Base-by-base conservation (phyloP, 345 rosid genomes). In the Conringia planisiliqua region DNA sequence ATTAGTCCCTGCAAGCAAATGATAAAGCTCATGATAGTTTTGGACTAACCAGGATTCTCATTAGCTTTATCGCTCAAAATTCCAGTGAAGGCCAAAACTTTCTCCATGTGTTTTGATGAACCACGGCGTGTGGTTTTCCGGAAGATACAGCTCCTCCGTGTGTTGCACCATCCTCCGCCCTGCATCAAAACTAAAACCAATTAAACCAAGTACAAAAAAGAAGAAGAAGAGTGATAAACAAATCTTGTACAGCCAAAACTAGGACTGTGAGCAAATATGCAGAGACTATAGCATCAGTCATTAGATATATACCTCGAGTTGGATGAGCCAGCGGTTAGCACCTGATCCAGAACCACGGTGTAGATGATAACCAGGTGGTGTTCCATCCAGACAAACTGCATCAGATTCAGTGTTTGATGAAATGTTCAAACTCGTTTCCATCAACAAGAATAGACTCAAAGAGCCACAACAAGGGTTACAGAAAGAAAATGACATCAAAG, bases 151-250 rank as follows among this genome's bases (percentile, higher is more conserved):
- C n/a, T 86, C 70, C 76, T 82, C 6, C 81, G 65, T 61, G 79
- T 78, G 71, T 86, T 79, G 74, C 97, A 91, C 98, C 96, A 94
- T 72, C 97, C 96, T 52, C 98, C 98, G 36, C 98, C 97, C 98
- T 91, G 58, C 62, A 76, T 40, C 70, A 33, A n/a, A 47, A 70
- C 18, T 71, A 1, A 11, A 68, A 56, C 29, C 43, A 57, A 16
- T 56, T 30, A 8, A 63, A 69, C 14, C 1, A 70, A 13, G 0
- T 32, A 32, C 14, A 8, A 36, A 39, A 11, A 5, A 42, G 22
- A 39, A 11, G 5, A 42, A 18, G 1, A 30, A 39, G 43, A 39
- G 12, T 10, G 12, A 36, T 36, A 36, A 36, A 20, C 4, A 54
- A 55, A 29, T 29, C 38, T 29, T 55, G 1, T 7, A 55, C 6